Base-by-base conservation (phyloP, 2,329 filamentous ascomycete genomes). In the Epichloe sp. region DNA sequence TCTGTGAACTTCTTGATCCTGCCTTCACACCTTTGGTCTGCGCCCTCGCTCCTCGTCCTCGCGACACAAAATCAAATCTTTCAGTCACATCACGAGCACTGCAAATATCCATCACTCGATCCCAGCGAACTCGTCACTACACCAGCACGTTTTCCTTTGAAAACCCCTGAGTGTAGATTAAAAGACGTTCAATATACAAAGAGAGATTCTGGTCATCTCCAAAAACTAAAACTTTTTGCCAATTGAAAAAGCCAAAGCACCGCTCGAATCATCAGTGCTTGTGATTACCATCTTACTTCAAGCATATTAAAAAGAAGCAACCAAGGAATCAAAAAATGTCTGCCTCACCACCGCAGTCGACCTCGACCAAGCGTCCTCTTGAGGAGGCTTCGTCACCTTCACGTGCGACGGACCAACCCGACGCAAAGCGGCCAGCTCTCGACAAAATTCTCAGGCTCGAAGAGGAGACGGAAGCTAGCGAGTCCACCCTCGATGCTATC, bases 361-460 rank as follows among this genome's bases (percentile, higher is more conserved):
- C 82, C 53, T 83, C 81, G 60, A 75, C 79, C 56, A 98, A 98
- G 80, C 89, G 93, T 64, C 93, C 93, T 55, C 82, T 98, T 58
- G 93, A 98, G 76, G 93, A 97, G 65, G 86, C 91, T 11, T 97
- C 93, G 17, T 98, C 93, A 10, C 93, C 93, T 37, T 95, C 89
- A 35, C 86, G 86, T 56, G 85, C 86, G 40, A 88, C 81, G 65
- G 93, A 97, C 62, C 90, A 96, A 67, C 93, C 94, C 50, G 93
- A 98, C 61, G 93, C 93, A 56, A 98, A 98, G 75, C 87, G 93
- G 59, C 93, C 88, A 47, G 93, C 93, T 40, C 81, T 98, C 56
- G 91, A 97, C 72, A 98, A 97, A 75, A 77, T 89, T 59, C 77
- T 86, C 60, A 88, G 86, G 67, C 83, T 80, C 51, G 82, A 78